Evolutionary conservation across 768 basidiomycete genomes (phyloP).

Genomic region (Gloeophyllum trabeum): DNA sequence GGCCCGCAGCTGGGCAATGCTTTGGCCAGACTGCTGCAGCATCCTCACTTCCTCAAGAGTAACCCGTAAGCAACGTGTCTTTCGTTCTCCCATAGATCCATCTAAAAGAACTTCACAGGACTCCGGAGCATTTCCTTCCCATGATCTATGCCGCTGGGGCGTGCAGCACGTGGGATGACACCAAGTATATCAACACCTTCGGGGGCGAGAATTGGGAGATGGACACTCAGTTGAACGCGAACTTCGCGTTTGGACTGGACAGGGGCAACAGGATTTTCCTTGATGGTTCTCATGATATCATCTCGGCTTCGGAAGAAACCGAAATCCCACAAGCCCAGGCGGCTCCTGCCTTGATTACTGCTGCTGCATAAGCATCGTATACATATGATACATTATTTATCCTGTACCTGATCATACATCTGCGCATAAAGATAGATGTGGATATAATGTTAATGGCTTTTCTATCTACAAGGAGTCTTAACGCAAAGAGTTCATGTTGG

Average conservation of each 20-base stretch:
- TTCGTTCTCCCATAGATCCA: neutral
- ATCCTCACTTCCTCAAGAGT: slow-evolving; percentile 4
- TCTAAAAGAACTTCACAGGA: neutral
- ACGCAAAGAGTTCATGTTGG: too few species aligned
- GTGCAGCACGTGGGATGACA: slow-evolving; percentile 5
- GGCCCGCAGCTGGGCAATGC: slow-evolving; percentile 3
- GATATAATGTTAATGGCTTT: too few species aligned
- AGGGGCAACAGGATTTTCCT: neutral
- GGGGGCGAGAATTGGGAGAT: slow-evolving; percentile 6
- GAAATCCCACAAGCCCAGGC: too few species aligned
- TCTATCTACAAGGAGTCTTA: too few species aligned
- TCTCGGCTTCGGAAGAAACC: too few species aligned
- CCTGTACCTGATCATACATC: too few species aligned
- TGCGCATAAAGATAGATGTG: too few species aligned
- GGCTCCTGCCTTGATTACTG: too few species aligned
- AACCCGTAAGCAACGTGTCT: slow-evolving; percentile 1
- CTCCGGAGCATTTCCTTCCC: slow-evolving; percentile 4
- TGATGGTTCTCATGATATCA: too few species aligned
- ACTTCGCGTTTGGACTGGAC: slow-evolving; percentile 3
- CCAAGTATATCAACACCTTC: slow-evolving; percentile 2
- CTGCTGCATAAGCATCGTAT: too few species aligned
- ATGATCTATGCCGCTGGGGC: slow-evolving; percentile 4
- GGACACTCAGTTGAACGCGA: slow-evolving; percentile 5
- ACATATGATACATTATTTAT: too few species aligned
- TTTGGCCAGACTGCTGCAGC: slow-evolving; percentile 3